Conservation (phyloP, 805 yeast genomes). For the Saccharomycopsis fodiens region DNA sequence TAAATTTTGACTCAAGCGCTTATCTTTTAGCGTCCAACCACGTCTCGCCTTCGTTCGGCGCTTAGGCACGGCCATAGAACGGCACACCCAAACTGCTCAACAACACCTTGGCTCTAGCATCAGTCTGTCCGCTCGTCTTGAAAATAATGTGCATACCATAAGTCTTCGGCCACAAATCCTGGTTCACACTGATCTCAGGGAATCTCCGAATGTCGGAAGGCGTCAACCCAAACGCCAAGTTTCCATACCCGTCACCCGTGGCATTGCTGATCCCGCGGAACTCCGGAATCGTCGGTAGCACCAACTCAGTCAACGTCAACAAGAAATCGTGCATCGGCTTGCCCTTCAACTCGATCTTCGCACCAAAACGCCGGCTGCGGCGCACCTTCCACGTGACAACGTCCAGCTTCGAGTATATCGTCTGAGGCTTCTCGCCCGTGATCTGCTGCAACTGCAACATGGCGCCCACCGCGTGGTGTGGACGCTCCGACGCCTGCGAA, state of each 20-base stretch:
- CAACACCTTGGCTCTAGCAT: constrained; percentile 79
- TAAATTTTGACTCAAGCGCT: too few species aligned
- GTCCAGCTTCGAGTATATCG: constrained; percentile 67
- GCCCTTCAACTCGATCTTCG: constrained; percentile 70
- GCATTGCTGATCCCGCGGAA: constrained; percentile 65
- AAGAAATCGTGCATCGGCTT: constrained; percentile 80
- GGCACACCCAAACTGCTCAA: constrained; percentile 80
- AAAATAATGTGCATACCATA: constrained; percentile 82
- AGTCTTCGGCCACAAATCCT: constrained; percentile 80
- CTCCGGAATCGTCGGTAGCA: constrained; percentile 86
- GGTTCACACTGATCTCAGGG: constrained; percentile 90
- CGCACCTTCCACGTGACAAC: constrained; percentile 82
- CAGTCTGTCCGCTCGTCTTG: constrained; percentile 85
- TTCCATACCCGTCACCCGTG: constrained; percentile 81
- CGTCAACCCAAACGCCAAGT: constrained; percentile 75
- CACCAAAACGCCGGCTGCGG: constrained; percentile 87
- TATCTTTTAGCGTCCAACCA: too few species aligned
- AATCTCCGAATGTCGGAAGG: constrained; percentile 72
- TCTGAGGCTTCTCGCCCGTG: constrained; percentile 80
- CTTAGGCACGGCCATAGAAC: constrained; percentile 53
- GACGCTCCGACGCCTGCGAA: constrained; percentile 59
- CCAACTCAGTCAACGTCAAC: constrained; percentile 81
- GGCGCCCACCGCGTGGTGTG: constrained; percentile 69
- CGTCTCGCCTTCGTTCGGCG: constrained; percentile 34
- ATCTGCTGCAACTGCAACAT: constrained; percentile 81